Evolutionary conservation across 1,139 yeast species (phyloP).

Genomic region (Lodderomyces margitis): DNA sequence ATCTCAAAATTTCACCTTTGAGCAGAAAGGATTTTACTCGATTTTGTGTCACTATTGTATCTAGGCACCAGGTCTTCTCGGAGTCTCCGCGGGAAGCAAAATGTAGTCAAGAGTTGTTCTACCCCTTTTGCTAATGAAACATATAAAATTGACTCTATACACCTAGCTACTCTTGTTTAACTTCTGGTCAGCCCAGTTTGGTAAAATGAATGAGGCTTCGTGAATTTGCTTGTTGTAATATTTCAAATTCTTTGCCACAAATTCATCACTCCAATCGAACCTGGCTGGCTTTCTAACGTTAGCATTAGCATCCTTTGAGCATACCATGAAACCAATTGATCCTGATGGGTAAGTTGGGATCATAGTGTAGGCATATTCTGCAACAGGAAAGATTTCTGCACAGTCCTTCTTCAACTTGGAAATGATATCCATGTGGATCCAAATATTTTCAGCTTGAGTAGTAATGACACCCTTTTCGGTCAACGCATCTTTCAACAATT

Average conservation of each 20-base stretch:
- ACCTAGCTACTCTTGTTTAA: constrained; percentile 22
- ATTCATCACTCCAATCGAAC: constrained; percentile 55
- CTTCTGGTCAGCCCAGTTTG: constrained; percentile 70
- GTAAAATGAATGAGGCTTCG: constrained; percentile 81
- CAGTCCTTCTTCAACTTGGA: constrained; percentile 74
- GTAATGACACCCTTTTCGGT: constrained; percentile 86
- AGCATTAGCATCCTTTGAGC: constrained; percentile 68
- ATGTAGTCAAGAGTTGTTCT: too few relatives aligned
- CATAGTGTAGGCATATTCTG: constrained; percentile 82
- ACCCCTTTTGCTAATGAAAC: too few relatives aligned
- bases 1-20: not conserved
- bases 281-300: constrained; percentile 69
- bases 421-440: constrained; percentile 82
- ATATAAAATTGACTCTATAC: too few relatives aligned
- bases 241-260: constrained; percentile 63
- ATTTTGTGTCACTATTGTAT: not conserved
- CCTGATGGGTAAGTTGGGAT: constrained; percentile 95
- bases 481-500: constrained; percentile 73
- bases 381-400: constrained; percentile 78
- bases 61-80: not conserved
- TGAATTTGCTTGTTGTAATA: constrained; percentile 82
- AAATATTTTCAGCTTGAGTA: constrained; percentile 88
- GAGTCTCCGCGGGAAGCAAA: too few relatives aligned
- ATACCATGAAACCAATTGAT: constrained; percentile 91
- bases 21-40: not conserved